A percentile compares a stretch with the other conserved stretches of the same genome.
Evolutionary conservation across 371 early-diverging fungal genomes (phyloP).

Genomic region (Actinomortierella wolfii): DNA sequence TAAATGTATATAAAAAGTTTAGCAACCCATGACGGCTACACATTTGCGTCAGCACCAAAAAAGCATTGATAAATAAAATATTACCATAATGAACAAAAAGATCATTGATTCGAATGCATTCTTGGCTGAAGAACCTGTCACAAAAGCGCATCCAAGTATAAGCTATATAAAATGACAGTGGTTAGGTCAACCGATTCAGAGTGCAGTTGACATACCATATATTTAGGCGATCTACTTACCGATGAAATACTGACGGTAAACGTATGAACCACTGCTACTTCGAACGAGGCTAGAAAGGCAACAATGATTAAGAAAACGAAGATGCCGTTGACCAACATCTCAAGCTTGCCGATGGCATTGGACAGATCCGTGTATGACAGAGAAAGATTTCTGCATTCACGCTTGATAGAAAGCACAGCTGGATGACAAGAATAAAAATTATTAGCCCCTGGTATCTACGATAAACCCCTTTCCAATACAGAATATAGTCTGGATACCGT

Average conservation of each 20-base stretch:
- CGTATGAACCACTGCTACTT: constrained; percentile 33
- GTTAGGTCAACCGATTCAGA: not conserved
- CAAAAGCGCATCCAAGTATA: constrained; percentile 37
- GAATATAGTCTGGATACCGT: not conserved
- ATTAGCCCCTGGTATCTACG: not conserved
- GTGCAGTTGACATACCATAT: not conserved
- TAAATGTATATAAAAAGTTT: not conserved
- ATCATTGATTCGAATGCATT: constrained; percentile 45
- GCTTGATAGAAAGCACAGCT: not conserved
- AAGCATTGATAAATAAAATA: too few species aligned
- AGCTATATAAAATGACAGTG: constrained; percentile 4
- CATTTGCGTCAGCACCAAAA: too few species aligned
- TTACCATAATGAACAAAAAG: constrained; percentile 41
- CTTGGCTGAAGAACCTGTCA: constrained; percentile 41
- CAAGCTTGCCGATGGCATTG: constrained; percentile 35
- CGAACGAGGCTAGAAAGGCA: constrained; percentile 24
- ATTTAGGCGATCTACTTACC: constrained; percentile 9
- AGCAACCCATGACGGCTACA: not conserved
- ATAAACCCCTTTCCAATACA: not conserved
- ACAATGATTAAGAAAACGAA: constrained; percentile 25
- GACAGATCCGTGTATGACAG: constrained; percentile 32
- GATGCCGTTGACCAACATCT: constrained; percentile 30
- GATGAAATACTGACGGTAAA: constrained; percentile 36
- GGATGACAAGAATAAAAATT: not conserved
- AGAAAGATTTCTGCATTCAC: not conserved